Evolutionary conservation across 805 yeast genomes (phyloP).

Genomic region (Yarrowia osloensis): DNA sequence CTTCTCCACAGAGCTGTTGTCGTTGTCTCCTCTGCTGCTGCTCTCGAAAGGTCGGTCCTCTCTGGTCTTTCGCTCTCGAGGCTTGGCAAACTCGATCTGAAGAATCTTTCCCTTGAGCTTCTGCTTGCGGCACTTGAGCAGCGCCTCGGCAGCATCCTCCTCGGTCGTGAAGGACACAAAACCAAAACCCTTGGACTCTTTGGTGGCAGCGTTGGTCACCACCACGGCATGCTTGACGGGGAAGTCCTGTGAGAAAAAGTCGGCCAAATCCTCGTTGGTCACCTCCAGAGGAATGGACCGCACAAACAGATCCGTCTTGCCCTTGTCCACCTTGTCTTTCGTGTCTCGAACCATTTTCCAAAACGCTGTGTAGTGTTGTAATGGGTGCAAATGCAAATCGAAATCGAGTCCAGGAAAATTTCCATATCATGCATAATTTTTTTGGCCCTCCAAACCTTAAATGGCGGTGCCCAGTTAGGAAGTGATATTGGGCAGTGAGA

Average conservation of each 20-base stretch:
- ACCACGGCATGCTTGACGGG: conserved; percentile 95
- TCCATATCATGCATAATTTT: conserved; percentile 25
- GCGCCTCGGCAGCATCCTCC: conserved; percentile 79
- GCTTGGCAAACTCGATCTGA: conserved; percentile 84
- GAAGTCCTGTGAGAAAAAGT: conserved; percentile 85
- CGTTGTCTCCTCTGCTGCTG: background rate
- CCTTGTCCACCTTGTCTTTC: conserved; percentile 12
- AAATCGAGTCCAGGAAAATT: conserved; percentile 2
- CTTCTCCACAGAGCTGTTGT: conserved; percentile 52
- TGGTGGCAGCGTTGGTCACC: conserved; percentile 71
- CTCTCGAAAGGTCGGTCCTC: conserved; percentile 32
- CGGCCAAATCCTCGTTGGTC: conserved; percentile 76
- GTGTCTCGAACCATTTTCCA: background rate
- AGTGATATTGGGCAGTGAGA: background rate
- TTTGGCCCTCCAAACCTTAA: background rate
- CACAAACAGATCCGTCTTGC: conserved; percentile 59
- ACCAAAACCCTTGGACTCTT: conserved; percentile 87
- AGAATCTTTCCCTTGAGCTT: conserved; percentile 68
- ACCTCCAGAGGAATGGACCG: conserved; percentile 81
- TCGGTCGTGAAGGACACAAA: conserved; percentile 85
- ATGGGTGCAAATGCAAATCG: background rate
- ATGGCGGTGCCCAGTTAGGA: background rate
- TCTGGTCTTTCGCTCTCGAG: conserved; percentile 63
- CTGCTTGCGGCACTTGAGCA: conserved; percentile 62
- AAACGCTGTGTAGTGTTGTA: background rate